Conservation (phyloP, 2,329 filamentous ascomycete genomes). For the Aureobasidium sp. region DNA sequence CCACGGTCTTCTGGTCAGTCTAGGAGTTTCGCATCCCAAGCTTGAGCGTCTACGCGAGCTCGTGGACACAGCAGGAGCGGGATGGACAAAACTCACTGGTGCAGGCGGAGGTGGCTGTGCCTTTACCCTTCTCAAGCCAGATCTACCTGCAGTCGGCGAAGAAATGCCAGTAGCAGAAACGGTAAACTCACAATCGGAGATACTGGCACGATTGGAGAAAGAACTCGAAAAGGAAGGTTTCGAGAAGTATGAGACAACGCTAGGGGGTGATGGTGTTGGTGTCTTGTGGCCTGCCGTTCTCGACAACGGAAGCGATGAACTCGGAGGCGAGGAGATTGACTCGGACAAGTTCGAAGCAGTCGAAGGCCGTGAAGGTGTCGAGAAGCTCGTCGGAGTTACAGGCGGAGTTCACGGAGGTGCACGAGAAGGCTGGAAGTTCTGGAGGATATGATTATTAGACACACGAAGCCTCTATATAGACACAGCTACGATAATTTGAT, state of each 20-base stretch:
- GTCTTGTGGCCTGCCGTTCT: constrained; percentile 89
- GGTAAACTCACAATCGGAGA: constrained; percentile 9
- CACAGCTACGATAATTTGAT: not conserved
- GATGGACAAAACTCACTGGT: constrained; percentile 96
- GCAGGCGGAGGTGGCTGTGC: constrained; percentile 94
- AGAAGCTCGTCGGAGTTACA: constrained; percentile 72
- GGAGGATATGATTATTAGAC: constrained; percentile 18
- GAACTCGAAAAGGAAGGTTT: constrained; percentile 57
- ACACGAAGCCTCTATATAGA: not conserved
- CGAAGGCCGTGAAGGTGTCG: constrained; percentile 74
- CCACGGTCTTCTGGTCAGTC: constrained; percentile 79
- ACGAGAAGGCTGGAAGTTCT: constrained; percentile 28
- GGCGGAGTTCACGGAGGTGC: constrained; percentile 17
- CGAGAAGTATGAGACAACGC: constrained; percentile 74
- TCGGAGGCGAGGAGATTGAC: constrained; percentile 87
- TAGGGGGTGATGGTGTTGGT: constrained; percentile 88
- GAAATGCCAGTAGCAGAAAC: constrained; percentile 3
- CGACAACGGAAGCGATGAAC: constrained; percentile 71
- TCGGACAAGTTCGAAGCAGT: constrained; percentile 80
- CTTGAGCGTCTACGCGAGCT: constrained; percentile 87
- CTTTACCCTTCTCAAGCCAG: constrained; percentile 76
- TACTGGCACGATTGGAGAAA: constrained; percentile 52
- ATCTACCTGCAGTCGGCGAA: constrained; percentile 19
- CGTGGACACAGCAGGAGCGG: constrained; percentile 78
- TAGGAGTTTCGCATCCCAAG: constrained; percentile 90